phyloP scores from a whole-genome alignment of 176 grass and related monocot genomes.

The Dendrocalamus sinicus region DNA sequence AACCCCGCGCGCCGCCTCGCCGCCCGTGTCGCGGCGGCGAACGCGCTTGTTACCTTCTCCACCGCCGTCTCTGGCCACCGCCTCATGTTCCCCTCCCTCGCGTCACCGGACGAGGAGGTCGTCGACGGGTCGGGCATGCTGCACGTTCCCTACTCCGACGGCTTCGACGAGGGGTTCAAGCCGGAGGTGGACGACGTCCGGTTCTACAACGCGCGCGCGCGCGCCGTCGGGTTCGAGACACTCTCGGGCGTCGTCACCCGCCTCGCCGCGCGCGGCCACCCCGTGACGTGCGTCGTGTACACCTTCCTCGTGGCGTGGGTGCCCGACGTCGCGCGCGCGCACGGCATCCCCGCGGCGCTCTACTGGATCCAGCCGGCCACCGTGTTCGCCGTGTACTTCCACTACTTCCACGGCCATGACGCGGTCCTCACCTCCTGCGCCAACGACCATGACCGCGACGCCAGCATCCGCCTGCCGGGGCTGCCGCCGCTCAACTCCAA shows the following conservation, averaged over 20 bases:
- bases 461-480: slow-evolving; percentile 14
- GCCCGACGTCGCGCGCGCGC: slow-evolving; percentile 1
- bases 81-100: slow-evolving; percentile 35
- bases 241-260: not conserved
- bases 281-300: slow-evolving; percentile 37
- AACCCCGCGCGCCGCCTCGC: slow-evolving; percentile 51
- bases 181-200: not conserved
- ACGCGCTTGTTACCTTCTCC: slow-evolving; percentile 49
- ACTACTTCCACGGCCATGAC: slow-evolving; percentile 57
- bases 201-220: not conserved
- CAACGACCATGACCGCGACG: not conserved
- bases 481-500: slow-evolving; percentile 35
- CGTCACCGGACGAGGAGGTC: slow-evolving; percentile 1
- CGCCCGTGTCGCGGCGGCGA: not conserved
- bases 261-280: not conserved
- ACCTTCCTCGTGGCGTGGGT: slow-evolving; percentile 40
- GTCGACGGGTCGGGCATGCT: slow-evolving; percentile 31
- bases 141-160: slow-evolving; percentile 50
- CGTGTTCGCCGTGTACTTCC: slow-evolving; percentile 55
- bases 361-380: slow-evolving; percentile 60
- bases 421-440: slow-evolving; percentile 19
- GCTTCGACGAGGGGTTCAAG: slow-evolving; percentile 41
- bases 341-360: slow-evolving; percentile 28
- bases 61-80: slow-evolving; percentile 46
- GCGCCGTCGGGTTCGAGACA: not conserved